Percentiles rank a stretch among this genome's conserved stretches.
Conservation (phyloP, 108 stramenopile genomes). For the Cylindrotheca closterium region DNA sequence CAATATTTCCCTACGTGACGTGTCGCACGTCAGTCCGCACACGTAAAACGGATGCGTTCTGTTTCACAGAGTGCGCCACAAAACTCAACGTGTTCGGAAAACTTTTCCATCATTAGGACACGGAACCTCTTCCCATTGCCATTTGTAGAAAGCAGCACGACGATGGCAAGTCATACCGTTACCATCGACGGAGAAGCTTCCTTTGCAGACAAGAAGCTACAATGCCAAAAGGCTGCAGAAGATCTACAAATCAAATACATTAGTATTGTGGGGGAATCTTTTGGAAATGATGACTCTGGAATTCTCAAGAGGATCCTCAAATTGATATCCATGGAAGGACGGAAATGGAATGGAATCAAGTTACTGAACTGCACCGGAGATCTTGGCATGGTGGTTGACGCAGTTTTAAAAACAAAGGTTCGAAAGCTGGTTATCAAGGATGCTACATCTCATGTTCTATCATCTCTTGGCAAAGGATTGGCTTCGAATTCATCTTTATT, state of each 20-base stretch:
- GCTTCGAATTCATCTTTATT: constrained; percentile 1
- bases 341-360: constrained; percentile 13
- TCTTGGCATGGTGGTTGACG: constrained; percentile 3
- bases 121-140: too few species aligned
- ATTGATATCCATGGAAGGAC: neutral
- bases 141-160: too few species aligned
- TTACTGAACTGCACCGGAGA: constrained; percentile 2
- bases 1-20: too few species aligned
- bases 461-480: neutral
- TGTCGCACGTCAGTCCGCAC: too few species aligned
- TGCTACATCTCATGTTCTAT: neutral
- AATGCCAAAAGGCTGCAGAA: neutral
- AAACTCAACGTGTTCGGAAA: too few species aligned
- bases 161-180: too few species aligned
- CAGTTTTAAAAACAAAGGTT: neutral
- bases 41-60: too few species aligned
- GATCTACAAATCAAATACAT: neutral
- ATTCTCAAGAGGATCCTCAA: neutral
- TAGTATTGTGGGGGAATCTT: neutral
- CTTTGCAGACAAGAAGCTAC: neutral
- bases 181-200: neutral
- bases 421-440: neutral
- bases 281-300: neutral
- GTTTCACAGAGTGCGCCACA: too few species aligned
- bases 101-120: too few species aligned